Conservation (phyloP, 108 stramenopile genomes). For the Craspedostauros australis region DNA sequence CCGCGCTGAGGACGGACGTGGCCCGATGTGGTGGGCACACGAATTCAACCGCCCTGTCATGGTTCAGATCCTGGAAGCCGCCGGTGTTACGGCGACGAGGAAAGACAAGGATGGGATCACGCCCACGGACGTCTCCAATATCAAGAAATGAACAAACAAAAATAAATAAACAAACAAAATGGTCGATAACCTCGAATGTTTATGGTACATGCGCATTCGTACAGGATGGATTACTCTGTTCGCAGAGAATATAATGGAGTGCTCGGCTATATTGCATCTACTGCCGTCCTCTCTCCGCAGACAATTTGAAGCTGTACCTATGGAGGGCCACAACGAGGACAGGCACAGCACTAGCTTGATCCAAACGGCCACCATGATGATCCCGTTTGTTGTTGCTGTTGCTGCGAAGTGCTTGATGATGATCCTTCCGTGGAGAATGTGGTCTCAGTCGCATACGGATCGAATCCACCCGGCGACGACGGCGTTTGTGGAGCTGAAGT, state of each 20-base stretch:
- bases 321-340: too few relatives aligned
- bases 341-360: too few relatives aligned
- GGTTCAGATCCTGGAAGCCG: slow-evolving; percentile 50
- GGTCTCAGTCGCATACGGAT: slow-evolving; percentile 14
- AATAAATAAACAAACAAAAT: too few relatives aligned
- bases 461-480: slow-evolving; percentile 1
- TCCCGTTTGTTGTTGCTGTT: slow-evolving; percentile 4
- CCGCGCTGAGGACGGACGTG: slow-evolving; percentile 53
- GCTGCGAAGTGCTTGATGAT: background rate
- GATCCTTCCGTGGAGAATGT: slow-evolving; percentile 37
- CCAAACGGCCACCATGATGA: slow-evolving; percentile 37
- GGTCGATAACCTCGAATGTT: too few relatives aligned
- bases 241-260: too few relatives aligned
- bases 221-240: too few relatives aligned
- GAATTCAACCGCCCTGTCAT: slow-evolving; percentile 60
- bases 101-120: slow-evolving; percentile 69
- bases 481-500: slow-evolving; percentile 3
- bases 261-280: too few relatives aligned
- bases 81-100: slow-evolving; percentile 59
- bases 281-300: too few relatives aligned
- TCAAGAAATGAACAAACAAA: background rate
- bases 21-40: slow-evolving; percentile 87
- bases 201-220: too few relatives aligned
- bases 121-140: slow-evolving; percentile 37
- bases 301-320: too few relatives aligned